A percentile compares a stretch with the other conserved stretches of the same genome.
phyloP scores from a whole-genome alignment of 2,329 filamentous ascomycete genomes.

The Zalaria obscura region DNA sequence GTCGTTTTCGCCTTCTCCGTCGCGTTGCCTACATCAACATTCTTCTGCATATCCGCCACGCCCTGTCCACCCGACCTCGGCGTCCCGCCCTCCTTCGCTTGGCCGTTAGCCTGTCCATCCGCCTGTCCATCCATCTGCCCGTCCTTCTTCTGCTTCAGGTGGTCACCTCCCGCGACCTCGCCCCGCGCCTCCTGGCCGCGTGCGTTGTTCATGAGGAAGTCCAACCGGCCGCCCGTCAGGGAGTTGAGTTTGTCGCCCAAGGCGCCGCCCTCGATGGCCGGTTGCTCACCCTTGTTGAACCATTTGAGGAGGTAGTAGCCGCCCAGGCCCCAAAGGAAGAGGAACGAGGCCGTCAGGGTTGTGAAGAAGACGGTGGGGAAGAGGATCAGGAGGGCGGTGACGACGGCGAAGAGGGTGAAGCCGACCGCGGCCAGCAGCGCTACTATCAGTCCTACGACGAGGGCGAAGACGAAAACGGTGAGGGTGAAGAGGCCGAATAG shows the following conservation, averaged over 20 bases:
- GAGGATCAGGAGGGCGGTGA: slow-evolving; percentile 52
- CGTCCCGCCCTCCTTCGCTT: slow-evolving; percentile 3
- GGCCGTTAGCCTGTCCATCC: not conserved
- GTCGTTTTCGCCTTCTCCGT: slow-evolving; percentile 6
- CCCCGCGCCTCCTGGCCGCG: slow-evolving; percentile 4
- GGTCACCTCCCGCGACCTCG: slow-evolving; percentile 1
- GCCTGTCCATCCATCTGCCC: slow-evolving; percentile 1
- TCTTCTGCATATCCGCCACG: slow-evolving; percentile 5
- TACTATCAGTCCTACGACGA: slow-evolving; percentile 44
- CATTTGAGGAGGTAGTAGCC: slow-evolving; percentile 39
- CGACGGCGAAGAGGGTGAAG: slow-evolving; percentile 55
- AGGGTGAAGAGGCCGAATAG: slow-evolving; percentile 55
- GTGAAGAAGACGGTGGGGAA: slow-evolving; percentile 56
- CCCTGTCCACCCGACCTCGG: not conserved
- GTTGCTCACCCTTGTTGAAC: slow-evolving; percentile 17
- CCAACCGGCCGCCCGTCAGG: slow-evolving; percentile 23
- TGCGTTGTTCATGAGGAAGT: slow-evolving; percentile 18
- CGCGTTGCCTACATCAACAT: slow-evolving; percentile 5
- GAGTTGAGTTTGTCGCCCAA: slow-evolving; percentile 28
- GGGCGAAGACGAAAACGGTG: slow-evolving; percentile 46
- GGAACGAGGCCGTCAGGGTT: slow-evolving; percentile 43
- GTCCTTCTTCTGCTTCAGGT: slow-evolving; percentile 1
- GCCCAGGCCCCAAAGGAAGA: slow-evolving; percentile 54
- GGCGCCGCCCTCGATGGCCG: slow-evolving; percentile 15
- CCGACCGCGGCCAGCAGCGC: slow-evolving; percentile 36